These are phyloP conservation scores for Globisporangium paddicum DNA, from an alignment of 352 stramenopile species.

Conservation along the genomic window DNA sequence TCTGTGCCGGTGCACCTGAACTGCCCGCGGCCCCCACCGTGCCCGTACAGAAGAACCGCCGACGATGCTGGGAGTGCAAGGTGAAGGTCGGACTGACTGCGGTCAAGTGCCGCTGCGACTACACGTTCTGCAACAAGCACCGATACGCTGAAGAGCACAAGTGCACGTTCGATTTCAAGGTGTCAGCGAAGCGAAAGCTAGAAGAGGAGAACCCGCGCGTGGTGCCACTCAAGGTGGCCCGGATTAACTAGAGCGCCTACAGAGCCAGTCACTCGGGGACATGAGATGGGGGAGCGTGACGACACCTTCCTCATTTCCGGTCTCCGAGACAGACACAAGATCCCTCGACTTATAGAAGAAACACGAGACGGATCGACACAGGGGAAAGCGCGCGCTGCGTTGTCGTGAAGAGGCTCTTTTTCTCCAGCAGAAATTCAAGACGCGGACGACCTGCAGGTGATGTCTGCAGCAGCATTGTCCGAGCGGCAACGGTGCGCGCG, in stretches of 20 bases:
- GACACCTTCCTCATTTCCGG: neutral
- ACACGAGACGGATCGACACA: neutral
- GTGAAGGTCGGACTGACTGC: conserved; percentile 84
- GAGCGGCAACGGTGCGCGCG: neutral
- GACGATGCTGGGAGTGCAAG: conserved; percentile 86
- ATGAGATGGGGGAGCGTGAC: neutral
- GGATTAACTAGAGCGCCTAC: conserved; percentile 65
- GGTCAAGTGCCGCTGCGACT: conserved; percentile 86
- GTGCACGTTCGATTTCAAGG: conserved; percentile 88
- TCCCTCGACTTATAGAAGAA: conserved; percentile 3
- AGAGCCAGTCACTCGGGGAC: neutral
- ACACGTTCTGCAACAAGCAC: conserved; percentile 88
- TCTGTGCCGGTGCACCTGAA: neutral
- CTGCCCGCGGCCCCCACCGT: conserved; percentile 11
- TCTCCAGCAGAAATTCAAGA: conserved; percentile 6
- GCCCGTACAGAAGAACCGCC: conserved; percentile 81
- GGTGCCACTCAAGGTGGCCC: conserved; percentile 71
- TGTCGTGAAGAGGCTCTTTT: neutral
- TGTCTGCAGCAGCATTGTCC: conserved; percentile 13
- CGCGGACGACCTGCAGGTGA: conserved; percentile 9
- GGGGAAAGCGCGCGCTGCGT: neutral
- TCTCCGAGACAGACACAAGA: neutral
- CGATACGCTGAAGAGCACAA: conserved; percentile 88
- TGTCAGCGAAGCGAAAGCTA: conserved; percentile 74
- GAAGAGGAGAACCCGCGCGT: conserved; percentile 80